Evolutionary conservation across 2,329 filamentous ascomycete genomes (phyloP).

Genomic region (Fusarium aywerte): DNA sequence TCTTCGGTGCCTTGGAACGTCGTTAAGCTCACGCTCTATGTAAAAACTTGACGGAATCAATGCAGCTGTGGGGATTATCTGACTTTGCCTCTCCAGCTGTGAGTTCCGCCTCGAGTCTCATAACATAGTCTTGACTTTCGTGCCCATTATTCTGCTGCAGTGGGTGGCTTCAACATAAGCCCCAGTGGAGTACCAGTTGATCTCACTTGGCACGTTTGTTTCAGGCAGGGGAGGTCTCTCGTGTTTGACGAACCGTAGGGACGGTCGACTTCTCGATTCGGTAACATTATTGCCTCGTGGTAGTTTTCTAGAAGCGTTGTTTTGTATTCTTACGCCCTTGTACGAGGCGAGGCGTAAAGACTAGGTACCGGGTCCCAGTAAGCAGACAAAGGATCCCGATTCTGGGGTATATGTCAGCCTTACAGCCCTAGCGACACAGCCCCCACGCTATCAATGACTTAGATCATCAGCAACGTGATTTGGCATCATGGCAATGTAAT

Average conservation of each 20-base stretch:
- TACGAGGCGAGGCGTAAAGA: neutral
- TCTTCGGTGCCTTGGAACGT: conserved; percentile 11
- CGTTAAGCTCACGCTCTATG: conserved; percentile 14
- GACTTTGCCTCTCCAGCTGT: conserved; percentile 10
- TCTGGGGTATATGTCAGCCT: conserved; percentile 44
- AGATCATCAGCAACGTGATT: conserved; percentile 24
- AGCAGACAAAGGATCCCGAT: conserved; percentile 37
- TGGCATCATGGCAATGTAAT: conserved; percentile 6
- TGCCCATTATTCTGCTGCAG: neutral
- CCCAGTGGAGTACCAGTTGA: neutral
- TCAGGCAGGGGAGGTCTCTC: neutral
- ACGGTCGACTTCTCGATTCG: neutral
- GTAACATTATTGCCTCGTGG: neutral
- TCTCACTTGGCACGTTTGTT: neutral
- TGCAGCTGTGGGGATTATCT: conserved; percentile 27
- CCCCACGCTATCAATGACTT: conserved; percentile 9
- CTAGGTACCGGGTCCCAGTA: conserved; percentile 26
- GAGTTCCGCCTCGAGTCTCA: neutral
- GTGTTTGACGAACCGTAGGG: neutral
- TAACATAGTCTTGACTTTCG: neutral
- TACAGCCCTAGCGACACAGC: conserved; percentile 44
- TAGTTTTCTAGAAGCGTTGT: conserved; percentile 22
- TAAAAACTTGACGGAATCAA: conserved; percentile 23
- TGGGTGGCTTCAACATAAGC: neutral
- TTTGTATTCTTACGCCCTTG: conserved; percentile 4